A percentile compares a stretch with the other conserved stretches of the same genome.
Evolutionary conservation across 2,329 filamentous ascomycete genomes (phyloP).

Genomic region (Aspergillus neoniger): DNA sequence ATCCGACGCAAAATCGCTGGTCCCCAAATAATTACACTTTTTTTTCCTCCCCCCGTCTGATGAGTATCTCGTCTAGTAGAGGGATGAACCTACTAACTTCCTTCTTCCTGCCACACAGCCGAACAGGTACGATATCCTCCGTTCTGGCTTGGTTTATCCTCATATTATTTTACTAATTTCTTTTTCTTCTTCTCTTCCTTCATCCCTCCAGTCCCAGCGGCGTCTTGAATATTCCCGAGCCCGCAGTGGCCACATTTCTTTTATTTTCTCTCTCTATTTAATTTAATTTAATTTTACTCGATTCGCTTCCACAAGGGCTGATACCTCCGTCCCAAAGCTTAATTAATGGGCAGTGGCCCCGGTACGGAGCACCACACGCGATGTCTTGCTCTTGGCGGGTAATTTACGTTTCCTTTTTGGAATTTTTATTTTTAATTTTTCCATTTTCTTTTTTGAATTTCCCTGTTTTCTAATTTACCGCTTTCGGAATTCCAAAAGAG

Average conservation of each 20-base stretch:
- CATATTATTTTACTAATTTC: background rate
- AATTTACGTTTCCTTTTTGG: background rate
- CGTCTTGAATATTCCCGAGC: slow-evolving; percentile 18
- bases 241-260: slow-evolving; percentile 15
- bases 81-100: background rate
- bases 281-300: background rate
- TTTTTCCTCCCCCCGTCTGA: background rate
- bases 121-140: slow-evolving; percentile 5
- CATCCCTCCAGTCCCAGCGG: background rate
- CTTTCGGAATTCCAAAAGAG: background rate
- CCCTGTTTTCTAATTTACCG: background rate
- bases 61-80: background rate
- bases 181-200: background rate
- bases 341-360: slow-evolving; percentile 25
- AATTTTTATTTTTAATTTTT: slow-evolving; percentile 3
- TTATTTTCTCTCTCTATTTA: no score
- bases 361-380: slow-evolving; percentile 14
- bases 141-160: background rate
- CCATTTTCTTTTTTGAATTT: slow-evolving; percentile 1
- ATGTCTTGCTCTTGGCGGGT: slow-evolving; percentile 10
- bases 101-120: background rate
- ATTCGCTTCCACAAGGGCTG: slow-evolving; percentile 24
- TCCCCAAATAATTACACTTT: background rate
- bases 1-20: slow-evolving; percentile 4
- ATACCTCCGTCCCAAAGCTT: slow-evolving; percentile 30